Conservation (phyloP, 805 yeast species). For the Ogataea haglerorum region DNA sequence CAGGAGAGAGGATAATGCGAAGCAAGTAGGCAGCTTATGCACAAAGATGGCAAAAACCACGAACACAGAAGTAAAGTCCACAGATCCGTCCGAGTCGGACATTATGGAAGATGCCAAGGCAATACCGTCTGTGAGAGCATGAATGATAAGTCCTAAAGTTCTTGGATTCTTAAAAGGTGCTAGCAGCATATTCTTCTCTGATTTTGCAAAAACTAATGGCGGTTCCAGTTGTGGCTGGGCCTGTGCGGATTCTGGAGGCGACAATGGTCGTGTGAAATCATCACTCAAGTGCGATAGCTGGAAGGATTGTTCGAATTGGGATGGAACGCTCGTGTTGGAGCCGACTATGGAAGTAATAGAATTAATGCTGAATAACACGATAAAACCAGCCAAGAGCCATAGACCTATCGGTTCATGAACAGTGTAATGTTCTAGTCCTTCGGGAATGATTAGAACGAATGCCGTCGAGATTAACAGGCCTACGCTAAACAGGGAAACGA, state of each 20-base stretch:
- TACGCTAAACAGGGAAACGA: conserved; percentile 49
- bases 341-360: conserved; percentile 17
- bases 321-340: not conserved
- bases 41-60: conserved; percentile 60
- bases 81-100: conserved; percentile 23
- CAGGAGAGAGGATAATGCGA: conserved; percentile 59
- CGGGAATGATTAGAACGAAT: conserved; percentile 59
- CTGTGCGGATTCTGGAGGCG: conserved; percentile 4
- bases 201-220: conserved; percentile 3
- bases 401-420: conserved; percentile 40
- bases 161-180: conserved; percentile 43
- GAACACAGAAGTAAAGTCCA: conserved; percentile 25
- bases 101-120: conserved; percentile 59
- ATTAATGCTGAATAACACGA: conserved; percentile 51
- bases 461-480: conserved; percentile 64
- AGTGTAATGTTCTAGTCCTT: conserved; percentile 46
- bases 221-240: not conserved
- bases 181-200: conserved; percentile 14
- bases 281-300: not conserved
- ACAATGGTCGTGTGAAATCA: not conserved
- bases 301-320: conserved; percentile 3
- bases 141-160: conserved; percentile 62
- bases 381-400: conserved; percentile 51
- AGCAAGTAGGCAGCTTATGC: conserved; percentile 74
- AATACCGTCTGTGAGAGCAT: conserved; percentile 69